A percentile compares a stretch with the other conserved stretches of the same genome.
phyloP scores from a whole-genome alignment of 306 rosid species.

The Trifolium pratense region DNA sequence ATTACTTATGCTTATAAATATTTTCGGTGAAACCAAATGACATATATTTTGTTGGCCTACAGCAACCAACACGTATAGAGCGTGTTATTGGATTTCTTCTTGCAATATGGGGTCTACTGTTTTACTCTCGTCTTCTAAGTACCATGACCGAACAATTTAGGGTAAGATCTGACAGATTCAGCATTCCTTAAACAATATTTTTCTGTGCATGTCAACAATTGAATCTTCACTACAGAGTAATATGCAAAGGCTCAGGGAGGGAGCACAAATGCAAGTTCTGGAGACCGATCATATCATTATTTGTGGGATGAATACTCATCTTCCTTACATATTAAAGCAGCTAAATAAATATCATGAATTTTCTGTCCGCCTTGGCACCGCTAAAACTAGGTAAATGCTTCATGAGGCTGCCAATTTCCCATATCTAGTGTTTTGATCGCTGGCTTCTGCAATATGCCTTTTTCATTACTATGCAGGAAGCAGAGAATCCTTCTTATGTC shows the following conservation, averaged over 20 bases:
- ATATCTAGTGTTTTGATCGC: constrained; percentile 41
- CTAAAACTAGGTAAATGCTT: constrained; percentile 81
- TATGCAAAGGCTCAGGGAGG: constrained; percentile 93
- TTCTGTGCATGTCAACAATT: constrained; percentile 42
- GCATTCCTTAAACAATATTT: constrained; percentile 28
- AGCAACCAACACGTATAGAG: constrained; percentile 89
- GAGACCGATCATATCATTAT: constrained; percentile 95
- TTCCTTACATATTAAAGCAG: constrained; percentile 87
- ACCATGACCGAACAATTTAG: constrained; percentile 97
- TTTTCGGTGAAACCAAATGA: constrained; percentile 30
- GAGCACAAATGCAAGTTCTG: constrained; percentile 92
- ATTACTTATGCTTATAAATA: constrained; percentile 39
- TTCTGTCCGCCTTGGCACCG: constrained; percentile 94
- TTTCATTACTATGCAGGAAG: constrained; percentile 60
- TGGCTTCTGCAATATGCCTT: constrained; percentile 43
- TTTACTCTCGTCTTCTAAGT: constrained; percentile 88
- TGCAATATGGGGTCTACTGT: constrained; percentile 97
- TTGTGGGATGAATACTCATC: constrained; percentile 90
- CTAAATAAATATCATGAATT: constrained; percentile 81
- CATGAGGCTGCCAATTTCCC: constrained; percentile 41
- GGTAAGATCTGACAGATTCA: constrained; percentile 58
- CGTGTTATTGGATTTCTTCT: constrained; percentile 91
- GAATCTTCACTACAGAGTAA: constrained; percentile 64
- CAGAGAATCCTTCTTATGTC: constrained; percentile 97
- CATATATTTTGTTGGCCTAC: constrained; percentile 42